These are phyloP conservation scores for Geosmithia flava DNA, from an alignment of 2,329 filamentous ascomycete genomes.

Conservation along the genomic window DNA sequence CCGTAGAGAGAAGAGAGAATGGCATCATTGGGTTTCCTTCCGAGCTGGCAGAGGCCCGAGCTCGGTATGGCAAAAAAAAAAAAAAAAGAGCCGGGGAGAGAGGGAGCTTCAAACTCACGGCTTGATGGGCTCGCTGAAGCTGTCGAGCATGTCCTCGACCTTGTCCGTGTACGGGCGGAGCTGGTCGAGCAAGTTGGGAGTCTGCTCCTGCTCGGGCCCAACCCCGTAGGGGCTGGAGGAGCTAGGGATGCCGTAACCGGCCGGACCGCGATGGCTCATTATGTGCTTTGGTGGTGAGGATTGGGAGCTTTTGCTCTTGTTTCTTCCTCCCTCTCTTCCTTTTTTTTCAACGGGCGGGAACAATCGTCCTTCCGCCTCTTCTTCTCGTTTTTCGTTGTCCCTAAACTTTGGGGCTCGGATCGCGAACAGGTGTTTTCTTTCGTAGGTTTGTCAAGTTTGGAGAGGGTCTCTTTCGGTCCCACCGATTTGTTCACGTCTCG, in stretches of 20 bases:
- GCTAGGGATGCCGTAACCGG: constrained; percentile 73
- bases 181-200: constrained; percentile 54
- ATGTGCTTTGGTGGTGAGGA: not conserved
- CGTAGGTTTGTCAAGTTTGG: too few species aligned
- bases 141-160: constrained; percentile 90
- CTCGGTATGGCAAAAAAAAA: too few species aligned
- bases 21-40: not conserved
- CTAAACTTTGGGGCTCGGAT: too few species aligned
- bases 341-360: too few species aligned
- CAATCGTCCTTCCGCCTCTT: too few species aligned
- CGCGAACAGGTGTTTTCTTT: too few species aligned
- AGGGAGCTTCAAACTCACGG: constrained; percentile 46
- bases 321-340: not conserved
- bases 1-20: not conserved
- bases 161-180: constrained; percentile 95
- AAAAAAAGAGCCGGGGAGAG: not conserved
- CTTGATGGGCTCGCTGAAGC: constrained; percentile 79
- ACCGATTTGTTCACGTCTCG: not conserved
- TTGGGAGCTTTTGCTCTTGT: not conserved
- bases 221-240: constrained; percentile 56
- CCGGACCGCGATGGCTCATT: constrained; percentile 46
- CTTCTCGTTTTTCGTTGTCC: too few species aligned
- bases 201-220: constrained; percentile 50
- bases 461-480: too few species aligned
- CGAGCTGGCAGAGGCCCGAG: not conserved